Evolutionary conservation across 345 rosid genomes (phyloP), one percentile per base, ranked within the genome.

Genomic region (Aegle marmelos): DNA sequence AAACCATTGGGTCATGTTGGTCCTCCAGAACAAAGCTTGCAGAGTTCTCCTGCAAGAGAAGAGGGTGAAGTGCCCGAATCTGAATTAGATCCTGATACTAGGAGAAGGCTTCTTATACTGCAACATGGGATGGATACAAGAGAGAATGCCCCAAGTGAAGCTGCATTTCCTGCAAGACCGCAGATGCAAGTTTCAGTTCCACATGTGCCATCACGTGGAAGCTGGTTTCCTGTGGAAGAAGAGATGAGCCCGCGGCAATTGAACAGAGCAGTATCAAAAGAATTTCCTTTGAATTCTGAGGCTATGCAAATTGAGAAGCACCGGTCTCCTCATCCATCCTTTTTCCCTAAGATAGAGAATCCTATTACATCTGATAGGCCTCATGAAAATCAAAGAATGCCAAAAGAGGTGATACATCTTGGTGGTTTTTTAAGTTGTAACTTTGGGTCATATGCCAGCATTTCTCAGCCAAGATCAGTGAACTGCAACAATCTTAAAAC

Each of bases 41-140:
- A 90, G 77, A 87, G 83, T 86, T 97, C 99, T 79, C 99, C 97
- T 60, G 98, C 93, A 65, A 90, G 98, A 82, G 99, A 94, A 88
- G 99, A 97, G 84, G 99, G 99, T 59, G 99, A 97, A 87, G 98
- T 94, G 63, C 98, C 97, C 54, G 98, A 93, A 86, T 94, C 99
- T 70, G 99, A 97, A 83, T 79, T 97, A 82, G 99, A 97, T 88
- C 99, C 98, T 41, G 94, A 93, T 86, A 94, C 98, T 30, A 86
- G 98, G 83, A 91, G 99, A 90, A 83, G 97, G 83, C 98, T 97
- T 79, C 98, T 97, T 77, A 94, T 97, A 86, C 90, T 97, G 88
- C 97, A 97, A 81, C 97, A 97, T 67, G 99, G 99, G 79, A 95
- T 93, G 86, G 98, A 97, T 90, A 82, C 82, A 31, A 90, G 97